Conservation (phyloP, 768 basidiomycete genomes). For the Pulveroboletus frians region DNA sequence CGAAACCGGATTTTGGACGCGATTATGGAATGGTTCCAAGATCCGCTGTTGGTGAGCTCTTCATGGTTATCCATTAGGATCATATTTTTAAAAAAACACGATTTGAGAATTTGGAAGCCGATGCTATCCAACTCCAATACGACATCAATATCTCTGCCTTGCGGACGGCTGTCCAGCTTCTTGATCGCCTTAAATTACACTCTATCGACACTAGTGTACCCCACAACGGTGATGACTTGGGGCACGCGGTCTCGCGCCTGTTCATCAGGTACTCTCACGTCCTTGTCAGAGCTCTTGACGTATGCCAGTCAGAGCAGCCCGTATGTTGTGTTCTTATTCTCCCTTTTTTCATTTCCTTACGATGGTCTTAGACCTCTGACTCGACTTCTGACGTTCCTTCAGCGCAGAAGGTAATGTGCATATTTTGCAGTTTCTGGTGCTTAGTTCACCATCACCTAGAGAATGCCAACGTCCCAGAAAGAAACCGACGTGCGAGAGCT, state of each 20-base stretch:
- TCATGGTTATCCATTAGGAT: background rate
- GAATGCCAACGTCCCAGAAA: conserved; percentile 41
- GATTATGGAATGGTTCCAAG: conserved; percentile 75
- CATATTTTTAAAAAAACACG: background rate
- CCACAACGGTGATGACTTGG: conserved; percentile 55
- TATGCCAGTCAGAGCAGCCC: conserved; percentile 42
- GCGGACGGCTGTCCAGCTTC: conserved; percentile 65
- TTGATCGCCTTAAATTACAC: conserved; percentile 69
- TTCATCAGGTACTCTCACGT: conserved; percentile 75
- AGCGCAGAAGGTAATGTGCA: conserved; percentile 38
- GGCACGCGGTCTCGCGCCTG: conserved; percentile 67
- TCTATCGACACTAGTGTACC: conserved; percentile 46
- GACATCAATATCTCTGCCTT: conserved; percentile 75
- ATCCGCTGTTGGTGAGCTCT: conserved; percentile 44
- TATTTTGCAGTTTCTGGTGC: background rate
- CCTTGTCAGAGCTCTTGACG: conserved; percentile 57
- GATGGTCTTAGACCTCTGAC: conserved; percentile 40
- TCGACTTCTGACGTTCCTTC: conserved; percentile 46
- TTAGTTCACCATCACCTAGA: conserved; percentile 29
- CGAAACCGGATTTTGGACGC: conserved; percentile 72
- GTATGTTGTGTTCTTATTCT: conserved; percentile 29
- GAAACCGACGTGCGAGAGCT: conserved; percentile 67
- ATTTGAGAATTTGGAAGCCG: conserved; percentile 35
- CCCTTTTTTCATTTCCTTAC: conserved; percentile 2
- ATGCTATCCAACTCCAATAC: conserved; percentile 36